phyloP scores from a whole-genome alignment of 495 filamentous ascomycete genomes.

The Penicillium pulvis region DNA sequence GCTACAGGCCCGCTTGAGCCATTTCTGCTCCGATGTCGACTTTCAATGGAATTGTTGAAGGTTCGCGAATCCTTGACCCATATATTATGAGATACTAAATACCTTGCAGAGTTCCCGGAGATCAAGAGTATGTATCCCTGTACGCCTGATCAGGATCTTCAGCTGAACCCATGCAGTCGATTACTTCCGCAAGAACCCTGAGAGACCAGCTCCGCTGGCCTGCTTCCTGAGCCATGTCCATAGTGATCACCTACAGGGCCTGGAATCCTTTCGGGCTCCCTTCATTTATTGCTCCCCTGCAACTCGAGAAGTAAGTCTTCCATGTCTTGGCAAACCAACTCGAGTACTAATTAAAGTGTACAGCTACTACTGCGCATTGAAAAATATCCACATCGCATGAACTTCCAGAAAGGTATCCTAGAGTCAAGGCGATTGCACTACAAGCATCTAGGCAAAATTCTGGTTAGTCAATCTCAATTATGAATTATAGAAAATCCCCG shows the following conservation, averaged over 20 bases:
- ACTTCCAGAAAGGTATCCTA: conserved; percentile 75
- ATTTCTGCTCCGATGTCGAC: conserved; percentile 63
- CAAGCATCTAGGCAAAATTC: conserved; percentile 69
- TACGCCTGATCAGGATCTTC: neutral
- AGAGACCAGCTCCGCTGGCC: conserved; percentile 65
- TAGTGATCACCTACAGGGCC: conserved; percentile 83
- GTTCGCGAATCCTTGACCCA: conserved; percentile 27
- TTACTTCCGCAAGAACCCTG: conserved; percentile 69
- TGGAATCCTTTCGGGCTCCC: conserved; percentile 73
- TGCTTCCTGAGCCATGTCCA: conserved; percentile 95
- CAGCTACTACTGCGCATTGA: conserved; percentile 71
- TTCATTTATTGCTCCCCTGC: conserved; percentile 91
- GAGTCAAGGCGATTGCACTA: conserved; percentile 70
- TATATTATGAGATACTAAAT: conserved; percentile 15
- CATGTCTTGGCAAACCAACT: neutral
- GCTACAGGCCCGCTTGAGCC: neutral
- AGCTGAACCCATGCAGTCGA: conserved; percentile 58
- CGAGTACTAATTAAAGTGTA: conserved; percentile 6
- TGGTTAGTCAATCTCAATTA: conserved; percentile 42
- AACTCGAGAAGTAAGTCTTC: conserved; percentile 65
- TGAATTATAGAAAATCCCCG: conserved; percentile 1
- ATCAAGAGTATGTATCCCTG: conserved; percentile 37
- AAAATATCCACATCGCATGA: conserved; percentile 75
- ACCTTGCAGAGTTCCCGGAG: conserved; percentile 39
- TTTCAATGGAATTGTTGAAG: conserved; percentile 70